Percentiles rank a stretch among this genome's conserved stretches.
phyloP scores from a whole-genome alignment of 2,329 filamentous ascomycete species.

The Penicillium sp. region DNA sequence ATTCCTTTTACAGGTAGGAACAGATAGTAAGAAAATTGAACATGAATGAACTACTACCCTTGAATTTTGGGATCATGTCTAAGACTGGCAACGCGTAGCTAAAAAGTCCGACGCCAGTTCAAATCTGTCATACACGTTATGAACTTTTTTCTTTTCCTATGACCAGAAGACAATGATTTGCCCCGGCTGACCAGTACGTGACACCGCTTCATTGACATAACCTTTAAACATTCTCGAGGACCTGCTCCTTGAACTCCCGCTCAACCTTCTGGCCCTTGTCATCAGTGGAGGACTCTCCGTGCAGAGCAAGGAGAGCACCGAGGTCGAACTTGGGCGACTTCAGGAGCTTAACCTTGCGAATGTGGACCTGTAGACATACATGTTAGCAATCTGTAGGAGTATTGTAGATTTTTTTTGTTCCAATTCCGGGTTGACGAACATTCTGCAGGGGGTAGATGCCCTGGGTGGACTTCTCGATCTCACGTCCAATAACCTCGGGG shows the following conservation, averaged over 20 bases:
- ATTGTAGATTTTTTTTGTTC: background rate
- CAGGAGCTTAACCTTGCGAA: conserved; percentile 99
- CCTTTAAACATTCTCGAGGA: conserved; percentile 88
- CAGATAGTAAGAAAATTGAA: conserved; percentile 2
- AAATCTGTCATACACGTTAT: conserved; percentile 28
- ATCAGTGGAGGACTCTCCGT: conserved; percentile 95
- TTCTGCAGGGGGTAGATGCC: conserved; percentile 99
- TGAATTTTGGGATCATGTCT: conserved; percentile 14
- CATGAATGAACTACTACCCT: conserved; percentile 14
- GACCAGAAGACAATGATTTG: conserved; percentile 28
- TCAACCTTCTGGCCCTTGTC: conserved; percentile 98
- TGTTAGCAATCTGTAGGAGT: conserved; percentile 33
- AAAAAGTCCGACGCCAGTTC: conserved; percentile 8
- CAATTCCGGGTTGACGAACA: conserved; percentile 56
- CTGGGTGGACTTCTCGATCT: conserved; percentile 99
- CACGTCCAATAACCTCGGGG: conserved; percentile 97
- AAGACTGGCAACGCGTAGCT: conserved; percentile 13
- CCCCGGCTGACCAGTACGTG: conserved; percentile 66
- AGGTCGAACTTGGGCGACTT: conserved; percentile 99
- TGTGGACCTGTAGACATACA: conserved; percentile 72
- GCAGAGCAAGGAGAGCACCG: conserved; percentile 89
- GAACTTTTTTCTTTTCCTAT: conserved; percentile 30
- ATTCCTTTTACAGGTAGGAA: background rate
- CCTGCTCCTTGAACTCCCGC: conserved; percentile 98
- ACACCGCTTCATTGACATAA: conserved; percentile 68